Evolutionary conservation across 352 stramenopile genomes (phyloP).

Genomic region (Thraustochytrium striatum): DNA sequence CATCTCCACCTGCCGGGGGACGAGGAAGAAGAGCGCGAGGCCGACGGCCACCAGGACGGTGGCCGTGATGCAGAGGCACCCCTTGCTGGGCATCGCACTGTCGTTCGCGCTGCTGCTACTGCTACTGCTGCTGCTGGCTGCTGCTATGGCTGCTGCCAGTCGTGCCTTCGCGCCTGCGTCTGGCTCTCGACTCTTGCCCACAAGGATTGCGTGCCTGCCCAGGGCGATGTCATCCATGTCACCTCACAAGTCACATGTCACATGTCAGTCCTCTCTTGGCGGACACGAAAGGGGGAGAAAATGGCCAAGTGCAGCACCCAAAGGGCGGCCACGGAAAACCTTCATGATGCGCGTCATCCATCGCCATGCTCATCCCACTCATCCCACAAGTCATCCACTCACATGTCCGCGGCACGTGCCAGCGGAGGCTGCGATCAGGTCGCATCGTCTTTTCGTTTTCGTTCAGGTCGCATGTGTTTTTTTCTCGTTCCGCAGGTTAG

Average conservation of each 20-base stretch:
- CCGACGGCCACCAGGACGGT: not conserved
- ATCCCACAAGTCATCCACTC: too few species aligned
- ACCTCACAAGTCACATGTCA: not conserved
- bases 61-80: not conserved
- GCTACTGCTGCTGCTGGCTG: too few species aligned
- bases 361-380: too few species aligned
- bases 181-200: too few species aligned
- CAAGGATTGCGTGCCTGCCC: not conserved
- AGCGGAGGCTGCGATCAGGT: not conserved
- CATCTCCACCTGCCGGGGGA: not conserved
- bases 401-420: not conserved
- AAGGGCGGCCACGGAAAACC: too few species aligned
- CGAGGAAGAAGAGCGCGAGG: not conserved
- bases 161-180: too few species aligned
- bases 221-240: not conserved
- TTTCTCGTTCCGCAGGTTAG: not conserved
- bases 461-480: too few species aligned
- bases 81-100: not conserved
- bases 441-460: too few species aligned
- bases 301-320: not conserved
- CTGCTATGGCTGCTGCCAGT: not conserved
- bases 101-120: not conserved
- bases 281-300: not conserved
- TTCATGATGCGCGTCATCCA: too few species aligned
- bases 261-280: not conserved